These are phyloP conservation scores for Erodium trifolium DNA, from an alignment of 441 rosid species.

Conservation along the genomic window DNA sequence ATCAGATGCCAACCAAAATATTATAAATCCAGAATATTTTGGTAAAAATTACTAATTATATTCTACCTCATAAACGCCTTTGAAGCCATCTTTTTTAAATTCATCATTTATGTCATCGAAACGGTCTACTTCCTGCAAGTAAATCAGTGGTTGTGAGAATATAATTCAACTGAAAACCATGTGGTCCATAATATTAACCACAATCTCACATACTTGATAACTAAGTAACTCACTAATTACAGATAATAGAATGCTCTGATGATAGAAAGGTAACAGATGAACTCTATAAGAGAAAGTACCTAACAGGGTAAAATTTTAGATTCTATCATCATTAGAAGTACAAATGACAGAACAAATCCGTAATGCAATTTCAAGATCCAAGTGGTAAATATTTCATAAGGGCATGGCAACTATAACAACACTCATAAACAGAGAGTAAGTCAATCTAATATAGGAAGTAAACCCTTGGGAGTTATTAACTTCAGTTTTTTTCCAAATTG, in stretches of 20 bases:
- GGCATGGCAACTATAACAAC: neutral
- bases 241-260: neutral
- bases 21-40: neutral
- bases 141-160: slow-evolving; percentile 15
- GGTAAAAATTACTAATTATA: neutral
- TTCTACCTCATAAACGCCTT: slow-evolving; percentile 73
- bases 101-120: slow-evolving; percentile 49
- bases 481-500: neutral
- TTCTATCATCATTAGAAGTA: too few relatives aligned
- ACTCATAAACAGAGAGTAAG: neutral
- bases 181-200: neutral
- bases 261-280: neutral
- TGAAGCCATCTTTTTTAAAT: slow-evolving; percentile 58
- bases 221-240: neutral
- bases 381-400: neutral
- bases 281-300: neutral
- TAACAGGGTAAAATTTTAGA: neutral
- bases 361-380: neutral
- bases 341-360: too few relatives aligned
- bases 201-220: neutral
- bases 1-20: neutral
- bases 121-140: slow-evolving; percentile 82
- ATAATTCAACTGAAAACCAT: neutral
- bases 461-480: slow-evolving; percentile 1
- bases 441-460: neutral